Evolutionary conservation across 2,329 filamentous ascomycete species (phyloP).

Genomic region (Taxawa tesnikishii): DNA sequence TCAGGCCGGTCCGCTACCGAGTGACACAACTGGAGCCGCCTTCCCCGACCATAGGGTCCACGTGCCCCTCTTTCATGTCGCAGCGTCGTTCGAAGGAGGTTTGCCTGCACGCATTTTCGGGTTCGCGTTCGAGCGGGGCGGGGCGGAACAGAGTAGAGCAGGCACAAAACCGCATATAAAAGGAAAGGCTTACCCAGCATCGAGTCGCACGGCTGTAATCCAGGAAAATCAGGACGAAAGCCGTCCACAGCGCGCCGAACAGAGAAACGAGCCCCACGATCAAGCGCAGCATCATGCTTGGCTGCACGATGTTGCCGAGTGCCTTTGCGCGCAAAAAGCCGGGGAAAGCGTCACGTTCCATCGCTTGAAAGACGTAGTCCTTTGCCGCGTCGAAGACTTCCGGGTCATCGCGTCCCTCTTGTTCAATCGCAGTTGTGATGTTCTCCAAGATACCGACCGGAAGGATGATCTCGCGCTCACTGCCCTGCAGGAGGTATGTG

Average conservation of each 20-base stretch:
- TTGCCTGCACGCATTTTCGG: no score
- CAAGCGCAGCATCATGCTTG: constrained; percentile 74
- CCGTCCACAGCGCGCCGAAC: constrained; percentile 89
- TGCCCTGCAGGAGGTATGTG: constrained; percentile 87
- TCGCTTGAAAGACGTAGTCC: constrained; percentile 98
- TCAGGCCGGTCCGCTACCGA: no score
- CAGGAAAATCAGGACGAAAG: constrained; percentile 86
- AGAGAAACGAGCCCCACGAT: constrained; percentile 76
- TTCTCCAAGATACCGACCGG: constrained; percentile 77
- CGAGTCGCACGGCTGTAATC: constrained; percentile 61
- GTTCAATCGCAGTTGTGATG: constrained; percentile 80
- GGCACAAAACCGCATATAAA: not conserved
- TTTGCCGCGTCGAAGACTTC: constrained; percentile 96
- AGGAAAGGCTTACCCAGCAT: constrained; percentile 60
- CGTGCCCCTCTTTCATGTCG: no score
- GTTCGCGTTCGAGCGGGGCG: no score
- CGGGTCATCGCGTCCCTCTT: constrained; percentile 83
- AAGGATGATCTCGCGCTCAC: constrained; percentile 89
- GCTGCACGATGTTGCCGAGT: constrained; percentile 85
- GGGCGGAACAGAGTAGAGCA: not conserved
- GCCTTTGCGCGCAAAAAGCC: constrained; percentile 93
- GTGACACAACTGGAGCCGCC: no score
- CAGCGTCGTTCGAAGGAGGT: no score
- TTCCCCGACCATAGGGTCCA: no score
- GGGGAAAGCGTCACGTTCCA: constrained; percentile 98